Evolutionary conservation across 352 stramenopile species (phyloP), one percentile per base, ranked within the genome.

Genomic region (Phytophthora fragariaefolia): DNA sequence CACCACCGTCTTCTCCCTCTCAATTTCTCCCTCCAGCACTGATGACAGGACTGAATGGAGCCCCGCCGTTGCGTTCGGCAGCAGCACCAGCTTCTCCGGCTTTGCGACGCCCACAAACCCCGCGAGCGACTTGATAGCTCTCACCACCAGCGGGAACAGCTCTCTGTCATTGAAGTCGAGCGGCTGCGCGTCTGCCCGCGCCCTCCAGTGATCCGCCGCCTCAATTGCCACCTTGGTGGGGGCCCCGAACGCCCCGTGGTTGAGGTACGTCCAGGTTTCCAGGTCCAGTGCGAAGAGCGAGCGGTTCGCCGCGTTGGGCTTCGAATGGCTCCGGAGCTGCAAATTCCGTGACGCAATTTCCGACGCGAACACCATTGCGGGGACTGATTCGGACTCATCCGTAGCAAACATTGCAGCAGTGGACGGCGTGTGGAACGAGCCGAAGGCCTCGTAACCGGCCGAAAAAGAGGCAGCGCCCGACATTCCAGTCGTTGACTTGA

Each of bases 221-320:
- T 83, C 58, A 36, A 79, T 77, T 12, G 91, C 92, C 22, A 88
- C 80, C 24, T 69, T 69, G 3, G 93, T 85, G 0, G 93, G 71
- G 0, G 85, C 87, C 8, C 95, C 95, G 65, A 98, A 98, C 1
- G 95, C 94, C 30, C 95, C 95, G 69, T 99, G 96, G 74, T 99
- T 98, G 8, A 98, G 61, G 70, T 97, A 98, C 30, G 87, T 97
- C 92, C 92, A 98, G 13, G 48, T 67, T 0, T 68, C 17, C 8
- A 89, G 69, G 38, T 89, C 83, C 36, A 91, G 56, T 3, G 80
- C 73, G 48, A 93, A 95, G 18, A 82, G 73, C 45, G 62, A 69
- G 27, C 61, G 61, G 34, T 75, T 78, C 10, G 48, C 24, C 7
- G 67, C 68, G 47, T 80, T 90, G 18, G n/a, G 17, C 3, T 23